Base-by-base conservation (phyloP, 495 filamentous ascomycete genomes). In the Lophiostoma macrostomum region DNA sequence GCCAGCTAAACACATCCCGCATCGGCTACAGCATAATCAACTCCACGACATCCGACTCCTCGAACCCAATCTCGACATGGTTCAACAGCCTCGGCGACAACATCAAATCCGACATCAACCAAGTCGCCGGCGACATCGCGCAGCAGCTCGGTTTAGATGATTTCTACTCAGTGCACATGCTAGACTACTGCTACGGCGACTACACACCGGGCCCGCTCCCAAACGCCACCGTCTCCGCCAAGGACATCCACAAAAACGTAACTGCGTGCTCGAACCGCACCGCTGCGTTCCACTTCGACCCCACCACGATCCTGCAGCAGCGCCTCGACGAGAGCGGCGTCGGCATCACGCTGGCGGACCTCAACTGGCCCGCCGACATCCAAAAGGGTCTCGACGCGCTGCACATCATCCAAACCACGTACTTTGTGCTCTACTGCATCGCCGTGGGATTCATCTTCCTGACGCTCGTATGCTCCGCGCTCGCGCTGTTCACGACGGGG, bases 91-190 rank as follows among this genome's bases (percentile, higher is more conserved):
- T 68, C 36, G 64, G 66, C 51, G 62, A 73, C 25, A 45, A 65
- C 32, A 67, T 75, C 36, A 60, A 65, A 23, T 61, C 63, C 38
- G 42, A 63, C 5, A 57, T 75, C 43, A 66, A 75, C 36, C 69
- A 76, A 49, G 60, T 71, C 32, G 69, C 74, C 40, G 74, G 77
- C 53, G 60, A 71, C 30, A 42, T 81, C 12, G 71, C 74, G 1
- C 58, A 68, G 4, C 56, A 73, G 2, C 72, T 82, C 4, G 79
- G 79, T 12, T 74, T 87, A 42, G 73, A 80, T n/a, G 75, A 87
- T 58, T 94, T 84, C 70, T 91, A 91, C 69, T 82, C 80, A 32
- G 61, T 83, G 18, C 85, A 91, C 60, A 63, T 88, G 42, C 78
- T 89, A 69, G 75, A 80, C 48, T 78, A 82, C 61, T 91, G 88